Base-by-base conservation (phyloP, 139 green algal species). In the Auxenochlorella protothecoides region DNA sequence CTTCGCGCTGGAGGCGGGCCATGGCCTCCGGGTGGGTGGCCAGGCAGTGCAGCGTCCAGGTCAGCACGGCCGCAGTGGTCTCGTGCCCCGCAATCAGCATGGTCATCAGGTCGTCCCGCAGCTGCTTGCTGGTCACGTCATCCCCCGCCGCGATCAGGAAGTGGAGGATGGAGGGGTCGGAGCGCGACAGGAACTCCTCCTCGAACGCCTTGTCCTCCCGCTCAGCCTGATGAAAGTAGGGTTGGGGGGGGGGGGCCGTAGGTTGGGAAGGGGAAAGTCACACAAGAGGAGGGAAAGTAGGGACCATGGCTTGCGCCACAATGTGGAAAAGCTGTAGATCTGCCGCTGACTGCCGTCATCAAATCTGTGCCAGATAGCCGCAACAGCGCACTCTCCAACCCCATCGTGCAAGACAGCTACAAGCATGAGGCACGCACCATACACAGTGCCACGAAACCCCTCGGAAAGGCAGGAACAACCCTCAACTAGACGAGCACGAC, bases 21-120 rank as follows among this genome's bases (percentile, higher is more conserved):
- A 87, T 53, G 14, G 82, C 68, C 52, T 96, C 81, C 5, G 90
- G 90, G 65, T 89, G 76, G 74, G 89, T 78, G 16, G 84, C 74
- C 70, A 97, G 84, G 59, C 88, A 84, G 86, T 96, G 83, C 60
- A 95, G 76, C 44, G 91, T 96, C 92, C 92, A 97, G 2, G 92
- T 97, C 57, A 97, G 89, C 82, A 97, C 92, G 4, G 92, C 93
- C 7, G 93, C 93, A 8, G 90, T 96, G 14, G 93, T 98, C 79
- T 98, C 93, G 76, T 98, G 93, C 4, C 93, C 93, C 6, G 93
- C 93, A 59, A 98, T 96, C 60, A 98, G 90, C 85, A 98, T 78
- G 2, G 93, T 98, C 93, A 98, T 98, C 44, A 98, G 82, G 82
- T 98, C 93, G 74, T 98, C 93, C 2, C 93, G 81, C 74, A 98